Percentiles rank a stretch among this genome's conserved stretches.
phyloP scores from a whole-genome alignment of 2,329 filamentous ascomycete species.

The Fusarium tuaranense region DNA sequence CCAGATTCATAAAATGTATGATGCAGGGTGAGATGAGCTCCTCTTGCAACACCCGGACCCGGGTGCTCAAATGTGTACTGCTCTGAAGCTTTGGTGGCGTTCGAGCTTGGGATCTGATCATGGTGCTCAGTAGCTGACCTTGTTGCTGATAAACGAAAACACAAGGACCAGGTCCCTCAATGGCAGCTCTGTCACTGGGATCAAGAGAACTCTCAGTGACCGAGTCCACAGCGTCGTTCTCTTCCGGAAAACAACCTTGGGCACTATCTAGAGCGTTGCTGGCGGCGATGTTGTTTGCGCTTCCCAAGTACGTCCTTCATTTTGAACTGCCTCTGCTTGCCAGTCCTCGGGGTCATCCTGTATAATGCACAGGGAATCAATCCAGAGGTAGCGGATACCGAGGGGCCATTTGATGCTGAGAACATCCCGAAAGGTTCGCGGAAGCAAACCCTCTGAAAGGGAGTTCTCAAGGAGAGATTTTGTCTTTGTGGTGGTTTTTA shows the following conservation, averaged over 20 bases:
- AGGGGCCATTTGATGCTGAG: background rate
- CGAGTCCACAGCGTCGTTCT: background rate
- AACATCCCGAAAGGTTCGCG: background rate
- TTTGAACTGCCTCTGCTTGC: background rate
- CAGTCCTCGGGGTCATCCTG: background rate
- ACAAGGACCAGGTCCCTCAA: background rate
- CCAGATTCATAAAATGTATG: conserved; percentile 21
- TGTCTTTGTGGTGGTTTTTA: background rate
- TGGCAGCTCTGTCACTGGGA: background rate
- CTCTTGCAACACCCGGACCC: conserved; percentile 13
- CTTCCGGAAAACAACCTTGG: conserved; percentile 3
- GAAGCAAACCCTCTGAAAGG: background rate
- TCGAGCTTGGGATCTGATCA: background rate
- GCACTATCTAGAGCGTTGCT: conserved; percentile 8
- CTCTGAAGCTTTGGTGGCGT: background rate
- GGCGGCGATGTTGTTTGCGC: conserved; percentile 18
- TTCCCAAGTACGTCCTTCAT: background rate
- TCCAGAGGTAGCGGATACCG: background rate
- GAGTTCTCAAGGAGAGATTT: background rate
- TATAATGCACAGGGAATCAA: background rate
- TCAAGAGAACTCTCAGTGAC: background rate
- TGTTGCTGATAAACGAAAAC: background rate
- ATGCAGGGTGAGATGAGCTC: conserved; percentile 9
- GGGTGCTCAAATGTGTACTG: conserved; percentile 1
- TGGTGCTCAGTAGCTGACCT: background rate